A percentile compares a stretch with the other conserved stretches of the same genome.
Conservation (phyloP, 352 stramenopile genomes). For the Globisporangium carolinianum region DNA sequence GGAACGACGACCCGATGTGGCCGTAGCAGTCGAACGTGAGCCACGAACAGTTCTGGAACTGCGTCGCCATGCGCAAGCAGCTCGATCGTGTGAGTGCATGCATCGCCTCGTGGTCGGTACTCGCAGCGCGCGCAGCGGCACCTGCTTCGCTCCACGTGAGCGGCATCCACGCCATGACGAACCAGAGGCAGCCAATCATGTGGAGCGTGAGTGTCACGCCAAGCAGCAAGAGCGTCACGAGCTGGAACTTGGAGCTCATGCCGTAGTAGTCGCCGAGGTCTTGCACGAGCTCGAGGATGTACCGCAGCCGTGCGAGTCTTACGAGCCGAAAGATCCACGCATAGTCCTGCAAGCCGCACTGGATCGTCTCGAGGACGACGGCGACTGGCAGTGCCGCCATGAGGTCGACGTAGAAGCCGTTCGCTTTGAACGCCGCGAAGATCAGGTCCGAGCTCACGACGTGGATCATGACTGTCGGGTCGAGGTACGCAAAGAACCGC, state of each 20-base stretch:
- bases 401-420: conserved; percentile 52
- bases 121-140: not conserved
- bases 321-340: conserved; percentile 35
- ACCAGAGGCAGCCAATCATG: conserved; percentile 61
- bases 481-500: conserved; percentile 48
- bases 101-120: no score
- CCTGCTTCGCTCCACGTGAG: conserved; percentile 8
- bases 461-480: conserved; percentile 49
- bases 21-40: conserved; percentile 66
- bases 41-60: conserved; percentile 66
- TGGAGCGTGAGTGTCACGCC: conserved; percentile 50
- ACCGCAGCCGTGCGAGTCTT: conserved; percentile 42
- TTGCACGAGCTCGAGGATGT: conserved; percentile 30
- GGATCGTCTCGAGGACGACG: conserved; percentile 35
- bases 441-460: conserved; percentile 51
- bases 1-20: conserved; percentile 41
- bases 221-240: conserved; percentile 40
- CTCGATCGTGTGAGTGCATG: conserved; percentile 15
- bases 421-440: conserved; percentile 45
- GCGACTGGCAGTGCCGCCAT: conserved; percentile 38
- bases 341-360: conserved; percentile 20
- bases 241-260: conserved; percentile 53
- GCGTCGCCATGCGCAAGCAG: conserved; percentile 44
- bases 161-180: conserved; percentile 52
- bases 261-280: conserved; percentile 51